These are phyloP conservation scores for Groenewaldozyma sp. DNA, from an alignment of 1,139 yeast species.

Conservation along the genomic window DNA sequence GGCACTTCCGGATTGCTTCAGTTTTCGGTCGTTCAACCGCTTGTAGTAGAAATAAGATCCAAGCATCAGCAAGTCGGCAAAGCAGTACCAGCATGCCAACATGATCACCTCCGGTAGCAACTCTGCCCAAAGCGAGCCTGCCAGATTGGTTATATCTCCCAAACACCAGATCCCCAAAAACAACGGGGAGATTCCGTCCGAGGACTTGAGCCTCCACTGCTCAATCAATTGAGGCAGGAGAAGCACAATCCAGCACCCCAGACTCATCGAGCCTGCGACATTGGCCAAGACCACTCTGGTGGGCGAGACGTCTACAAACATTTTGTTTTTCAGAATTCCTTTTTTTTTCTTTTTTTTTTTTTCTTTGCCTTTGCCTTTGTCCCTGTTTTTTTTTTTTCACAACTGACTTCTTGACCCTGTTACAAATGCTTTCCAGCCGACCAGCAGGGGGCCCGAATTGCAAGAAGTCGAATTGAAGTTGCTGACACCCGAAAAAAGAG, in stretches of 20 bases:
- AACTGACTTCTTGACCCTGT: too few species aligned
- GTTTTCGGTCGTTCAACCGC: slow-evolving; percentile 6
- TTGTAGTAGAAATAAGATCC: slow-evolving; percentile 48
- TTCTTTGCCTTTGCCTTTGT: too few species aligned
- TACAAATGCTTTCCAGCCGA: too few species aligned
- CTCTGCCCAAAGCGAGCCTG: slow-evolving; percentile 64
- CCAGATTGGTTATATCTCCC: slow-evolving; percentile 61
- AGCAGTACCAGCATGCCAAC: slow-evolving; percentile 66
- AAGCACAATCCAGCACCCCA: slow-evolving; percentile 74
- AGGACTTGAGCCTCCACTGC: slow-evolving; percentile 70
- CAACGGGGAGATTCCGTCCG: slow-evolving; percentile 69
- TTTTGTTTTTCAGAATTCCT: too few species aligned
- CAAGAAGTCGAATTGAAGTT: too few species aligned
- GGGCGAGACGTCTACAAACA: slow-evolving; percentile 14
- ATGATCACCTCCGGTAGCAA: slow-evolving; percentile 61
- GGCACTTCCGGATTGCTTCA: neutral
- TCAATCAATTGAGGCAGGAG: slow-evolving; percentile 72
- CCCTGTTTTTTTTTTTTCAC: too few species aligned
- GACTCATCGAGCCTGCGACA: slow-evolving; percentile 47
- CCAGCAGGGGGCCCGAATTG: too few species aligned
- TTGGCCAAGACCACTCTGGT: slow-evolving; percentile 45
- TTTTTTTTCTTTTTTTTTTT: too few species aligned
- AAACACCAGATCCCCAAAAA: slow-evolving; percentile 63
- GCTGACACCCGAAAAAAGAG: too few species aligned
- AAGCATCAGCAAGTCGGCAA: slow-evolving; percentile 58